These are phyloP conservation scores for Aquilaria agallochum DNA, from an alignment of 441 rosid species.

Conservation along the genomic window DNA sequence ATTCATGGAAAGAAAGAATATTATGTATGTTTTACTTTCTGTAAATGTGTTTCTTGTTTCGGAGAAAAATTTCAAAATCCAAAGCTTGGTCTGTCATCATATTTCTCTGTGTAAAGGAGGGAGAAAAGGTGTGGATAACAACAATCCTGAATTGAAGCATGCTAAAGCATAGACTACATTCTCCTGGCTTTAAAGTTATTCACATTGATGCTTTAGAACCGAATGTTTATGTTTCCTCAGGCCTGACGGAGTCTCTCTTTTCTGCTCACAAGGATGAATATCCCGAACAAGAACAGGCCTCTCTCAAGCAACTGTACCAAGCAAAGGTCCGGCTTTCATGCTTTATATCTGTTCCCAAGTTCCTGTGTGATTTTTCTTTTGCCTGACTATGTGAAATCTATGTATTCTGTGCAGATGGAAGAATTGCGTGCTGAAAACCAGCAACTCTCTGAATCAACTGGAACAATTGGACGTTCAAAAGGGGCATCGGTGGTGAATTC, in stretches of 20 bases:
- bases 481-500: conserved; percentile 89
- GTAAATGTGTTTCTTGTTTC: no score
- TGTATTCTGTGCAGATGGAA: conserved; percentile 65
- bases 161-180: no score
- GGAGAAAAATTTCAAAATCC: no score
- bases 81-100: no score
- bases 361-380: conserved; percentile 11
- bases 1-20: no score
- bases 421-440: conserved; percentile 87
- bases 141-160: no score
- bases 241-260: conserved; percentile 94
- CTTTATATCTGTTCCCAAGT: conserved; percentile 16
- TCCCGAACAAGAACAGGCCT: conserved; percentile 94
- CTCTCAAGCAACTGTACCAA: conserved; percentile 86
- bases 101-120: no score
- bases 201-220: conserved; percentile 2
- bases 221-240: conserved; percentile 39
- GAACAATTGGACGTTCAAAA: conserved; percentile 90
- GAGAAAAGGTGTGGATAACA: no score
- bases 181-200: not conserved
- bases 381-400: conserved; percentile 15
- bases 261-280: conserved; percentile 96
- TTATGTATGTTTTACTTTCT: no score
- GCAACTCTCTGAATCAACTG: conserved; percentile 73
- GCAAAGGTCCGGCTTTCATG: conserved; percentile 58